A percentile compares a stretch with the other conserved stretches of the same genome.
Evolutionary conservation across 768 basidiomycete genomes (phyloP).

Genomic region (Astraeus odoratus): DNA sequence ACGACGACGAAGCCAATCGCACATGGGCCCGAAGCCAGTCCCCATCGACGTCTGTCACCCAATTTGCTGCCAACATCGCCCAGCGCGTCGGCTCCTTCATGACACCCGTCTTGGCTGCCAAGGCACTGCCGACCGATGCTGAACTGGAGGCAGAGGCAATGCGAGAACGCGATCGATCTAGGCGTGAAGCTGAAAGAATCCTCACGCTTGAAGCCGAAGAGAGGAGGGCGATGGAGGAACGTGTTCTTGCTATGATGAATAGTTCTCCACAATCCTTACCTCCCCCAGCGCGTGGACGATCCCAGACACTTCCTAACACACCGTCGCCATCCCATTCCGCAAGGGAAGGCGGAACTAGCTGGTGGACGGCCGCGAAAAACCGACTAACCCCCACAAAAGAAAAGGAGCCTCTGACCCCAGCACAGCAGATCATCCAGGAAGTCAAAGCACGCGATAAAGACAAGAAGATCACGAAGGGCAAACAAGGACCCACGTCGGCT

Average conservation of each 20-base stretch:
- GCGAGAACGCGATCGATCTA: constrained; percentile 65
- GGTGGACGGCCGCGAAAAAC: constrained; percentile 75
- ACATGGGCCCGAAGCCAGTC: constrained; percentile 36
- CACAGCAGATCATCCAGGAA: constrained; percentile 75
- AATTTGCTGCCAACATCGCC: constrained; percentile 68
- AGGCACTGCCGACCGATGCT: constrained; percentile 57
- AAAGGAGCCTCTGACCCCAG: constrained; percentile 68
- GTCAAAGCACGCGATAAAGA: constrained; percentile 59
- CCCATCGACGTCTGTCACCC: constrained; percentile 61
- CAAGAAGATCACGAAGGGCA: no score
- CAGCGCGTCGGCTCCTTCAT: constrained; percentile 69
- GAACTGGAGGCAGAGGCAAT: constrained; percentile 80
- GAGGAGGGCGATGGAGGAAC: constrained; percentile 61
- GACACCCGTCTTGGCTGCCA: constrained; percentile 38
- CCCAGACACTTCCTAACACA: constrained; percentile 48
- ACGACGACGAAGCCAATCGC: constrained; percentile 20
- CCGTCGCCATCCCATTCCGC: constrained; percentile 59
- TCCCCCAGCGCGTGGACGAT: constrained; percentile 53
- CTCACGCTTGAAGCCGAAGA: constrained; percentile 66
- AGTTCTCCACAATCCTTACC: constrained; percentile 35
- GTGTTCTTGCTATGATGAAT: constrained; percentile 70
- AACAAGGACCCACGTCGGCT: constrained; percentile 50
- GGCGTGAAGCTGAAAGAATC: constrained; percentile 75
- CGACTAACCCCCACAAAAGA: constrained; percentile 75
- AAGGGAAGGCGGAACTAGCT: constrained; percentile 49